Evolutionary conservation across 1,284 basidiomycete genomes (phyloP).

Genomic region (Sanghuangporus baumii): DNA sequence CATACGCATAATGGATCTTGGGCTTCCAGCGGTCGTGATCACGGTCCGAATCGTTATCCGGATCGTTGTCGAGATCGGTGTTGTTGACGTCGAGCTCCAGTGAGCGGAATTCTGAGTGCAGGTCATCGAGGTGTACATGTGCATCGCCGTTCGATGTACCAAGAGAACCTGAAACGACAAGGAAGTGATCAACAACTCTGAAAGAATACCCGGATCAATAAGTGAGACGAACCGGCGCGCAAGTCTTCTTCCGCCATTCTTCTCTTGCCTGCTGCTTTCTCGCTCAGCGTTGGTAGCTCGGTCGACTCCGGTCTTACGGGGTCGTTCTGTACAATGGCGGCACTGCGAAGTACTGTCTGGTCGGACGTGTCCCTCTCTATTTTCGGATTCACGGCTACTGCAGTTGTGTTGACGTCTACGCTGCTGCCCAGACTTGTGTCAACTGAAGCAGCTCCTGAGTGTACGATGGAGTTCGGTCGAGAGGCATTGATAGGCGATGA

Average conservation of each 20-base stretch:
- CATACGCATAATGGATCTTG: constrained; percentile 62
- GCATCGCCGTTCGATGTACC: neutral
- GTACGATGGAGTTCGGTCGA: neutral
- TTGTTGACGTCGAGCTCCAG: constrained; percentile 30
- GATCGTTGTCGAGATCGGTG: constrained; percentile 21
- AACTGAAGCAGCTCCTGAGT: constrained; percentile 6
- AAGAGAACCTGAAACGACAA: neutral
- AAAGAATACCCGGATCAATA: neutral
- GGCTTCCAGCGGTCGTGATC: constrained; percentile 1
- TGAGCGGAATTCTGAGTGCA: constrained; percentile 33
- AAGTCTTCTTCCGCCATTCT: constrained; percentile 39
- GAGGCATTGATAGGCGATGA: constrained; percentile 11
- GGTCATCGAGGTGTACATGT: constrained; percentile 34
- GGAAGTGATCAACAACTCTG: neutral
- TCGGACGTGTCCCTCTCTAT: neutral
- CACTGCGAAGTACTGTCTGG: neutral
- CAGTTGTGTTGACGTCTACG: neutral
- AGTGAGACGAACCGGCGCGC: constrained; percentile 10
- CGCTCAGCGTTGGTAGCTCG: constrained; percentile 48
- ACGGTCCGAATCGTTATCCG: neutral
- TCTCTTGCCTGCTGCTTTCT: constrained; percentile 77
- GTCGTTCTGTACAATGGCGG: constrained; percentile 8
- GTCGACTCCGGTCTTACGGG: constrained; percentile 24
- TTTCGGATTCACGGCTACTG: neutral
- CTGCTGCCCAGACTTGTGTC: neutral